Evolutionary conservation across 768 basidiomycete genomes (phyloP), one percentile per base, ranked within the genome.

Genomic region (Chalciporus chontae): DNA sequence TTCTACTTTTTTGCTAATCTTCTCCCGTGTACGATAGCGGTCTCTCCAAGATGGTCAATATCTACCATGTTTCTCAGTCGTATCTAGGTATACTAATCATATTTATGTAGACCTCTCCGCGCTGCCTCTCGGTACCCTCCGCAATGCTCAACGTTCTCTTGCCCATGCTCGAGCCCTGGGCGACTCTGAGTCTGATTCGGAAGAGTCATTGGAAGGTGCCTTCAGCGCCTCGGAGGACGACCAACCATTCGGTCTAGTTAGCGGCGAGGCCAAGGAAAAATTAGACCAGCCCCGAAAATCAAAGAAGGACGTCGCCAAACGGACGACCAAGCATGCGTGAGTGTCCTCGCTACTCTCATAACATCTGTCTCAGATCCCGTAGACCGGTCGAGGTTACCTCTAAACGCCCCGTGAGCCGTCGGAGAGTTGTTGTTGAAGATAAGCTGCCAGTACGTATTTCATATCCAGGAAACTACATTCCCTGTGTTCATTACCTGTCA

Each of bases 251-350:
- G 40, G 15, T 24, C 51, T 45, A 17, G 8, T 36, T 45, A 61
- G 65, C 57, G 59, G 50, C 13, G 69, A 65, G 55, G 64, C 49
- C 40, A 74, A 67, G 52, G 71, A 64, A 57, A 73, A 65, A 45
- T 66, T 58, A 59, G 73, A 71, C 48, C 75, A 58, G 71, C 72
- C 73, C 70, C 65, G 56, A 57, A 69, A 45, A 73, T 65, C 68
- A 40, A 74, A 74, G 48, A 74, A 67, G 32, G 72, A 76, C 50
- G 72, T 81, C 3, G 63, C 74, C 11, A 87, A 86, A 68, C 77
- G 93, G 38, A 65, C 77, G 5, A 80, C 78, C 63, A 96, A 97
- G 62, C 86, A 95, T 69, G 91, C 94, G 94, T 94, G 69, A 54
- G 91, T 77, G 21, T 13, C 23, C 39, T 13, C 19, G 4, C 24